Percentiles rank a stretch among this genome's conserved stretches.
phyloP scores from a whole-genome alignment of 164 flowering plant species.

The Platanus orientalis region DNA sequence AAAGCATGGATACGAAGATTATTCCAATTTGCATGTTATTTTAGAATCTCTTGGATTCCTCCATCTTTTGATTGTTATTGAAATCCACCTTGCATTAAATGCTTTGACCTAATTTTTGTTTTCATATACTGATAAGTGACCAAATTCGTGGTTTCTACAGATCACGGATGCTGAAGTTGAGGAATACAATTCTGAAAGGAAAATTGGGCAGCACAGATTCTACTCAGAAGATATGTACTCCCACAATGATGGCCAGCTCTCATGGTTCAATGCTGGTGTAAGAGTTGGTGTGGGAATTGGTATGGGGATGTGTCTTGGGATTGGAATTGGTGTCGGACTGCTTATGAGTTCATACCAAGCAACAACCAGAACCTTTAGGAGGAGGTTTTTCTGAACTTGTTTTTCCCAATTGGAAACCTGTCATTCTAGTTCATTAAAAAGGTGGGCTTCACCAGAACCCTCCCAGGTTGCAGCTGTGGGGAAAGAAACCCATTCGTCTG shows the following conservation, averaged over 20 bases:
- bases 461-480: background rate
- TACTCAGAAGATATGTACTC: constrained; percentile 53
- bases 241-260: constrained; percentile 75
- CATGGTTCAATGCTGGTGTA: constrained; percentile 97
- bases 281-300: constrained; percentile 95
- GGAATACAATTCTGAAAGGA: constrained; percentile 48
- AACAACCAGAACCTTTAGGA: constrained; percentile 70
- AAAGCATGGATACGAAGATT: too few species aligned
- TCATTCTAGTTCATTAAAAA: constrained; percentile 3
- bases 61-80: too few species aligned
- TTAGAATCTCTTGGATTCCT: too few species aligned
- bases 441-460: background rate
- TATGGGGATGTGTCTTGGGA: constrained; percentile 85
- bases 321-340: constrained; percentile 84
- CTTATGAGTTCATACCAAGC: constrained; percentile 91
- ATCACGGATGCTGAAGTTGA: constrained; percentile 40
- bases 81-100: too few species aligned
- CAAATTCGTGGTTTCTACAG: constrained; percentile 29
- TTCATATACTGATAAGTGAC: background rate
- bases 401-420: background rate
- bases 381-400: constrained; percentile 49
- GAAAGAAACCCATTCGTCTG: background rate
- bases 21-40: too few species aligned
- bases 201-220: constrained; percentile 29
- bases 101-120: too few species aligned